phyloP scores from a whole-genome alignment of 192 early-diverging fungal species.

The Coemansia sp. region DNA sequence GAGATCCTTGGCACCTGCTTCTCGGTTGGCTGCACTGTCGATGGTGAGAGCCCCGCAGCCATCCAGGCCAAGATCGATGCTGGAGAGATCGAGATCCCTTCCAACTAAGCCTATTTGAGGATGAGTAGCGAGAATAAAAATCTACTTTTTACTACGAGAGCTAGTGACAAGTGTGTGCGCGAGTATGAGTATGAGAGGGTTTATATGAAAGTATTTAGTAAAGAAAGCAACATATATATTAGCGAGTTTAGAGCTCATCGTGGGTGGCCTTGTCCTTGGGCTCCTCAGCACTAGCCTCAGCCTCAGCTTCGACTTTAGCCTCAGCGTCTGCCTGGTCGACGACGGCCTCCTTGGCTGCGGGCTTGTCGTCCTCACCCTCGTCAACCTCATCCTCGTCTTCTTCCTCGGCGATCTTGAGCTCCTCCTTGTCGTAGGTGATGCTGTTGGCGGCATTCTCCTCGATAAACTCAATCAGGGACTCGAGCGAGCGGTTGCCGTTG shows the following conservation, averaged over 20 bases:
- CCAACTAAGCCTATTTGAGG: constrained; percentile 32
- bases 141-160: background rate
- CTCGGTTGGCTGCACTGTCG: constrained; percentile 98
- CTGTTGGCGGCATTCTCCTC: constrained; percentile 67
- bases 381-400: constrained; percentile 29
- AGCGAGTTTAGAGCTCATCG: constrained; percentile 22
- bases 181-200: background rate
- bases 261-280: constrained; percentile 11
- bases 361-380: constrained; percentile 29
- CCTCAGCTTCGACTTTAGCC: constrained; percentile 10
- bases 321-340: constrained; percentile 22
- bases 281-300: constrained; percentile 7
- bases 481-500: constrained; percentile 77
- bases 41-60: constrained; percentile 90
- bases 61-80: constrained; percentile 80
- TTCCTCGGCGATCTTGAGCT: constrained; percentile 31
- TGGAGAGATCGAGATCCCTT: constrained; percentile 77
- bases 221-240: constrained; percentile 1
- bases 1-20: constrained; percentile 94
- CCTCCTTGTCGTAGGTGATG: constrained; percentile 38
- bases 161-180: background rate
- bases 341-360: constrained; percentile 14
- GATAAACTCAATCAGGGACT: constrained; percentile 76
- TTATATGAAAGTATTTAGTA: background rate
- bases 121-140: constrained; percentile 6